phyloP scores from a whole-genome alignment of 1,284 basidiomycete species.

The Pseudozyma sp. region DNA sequence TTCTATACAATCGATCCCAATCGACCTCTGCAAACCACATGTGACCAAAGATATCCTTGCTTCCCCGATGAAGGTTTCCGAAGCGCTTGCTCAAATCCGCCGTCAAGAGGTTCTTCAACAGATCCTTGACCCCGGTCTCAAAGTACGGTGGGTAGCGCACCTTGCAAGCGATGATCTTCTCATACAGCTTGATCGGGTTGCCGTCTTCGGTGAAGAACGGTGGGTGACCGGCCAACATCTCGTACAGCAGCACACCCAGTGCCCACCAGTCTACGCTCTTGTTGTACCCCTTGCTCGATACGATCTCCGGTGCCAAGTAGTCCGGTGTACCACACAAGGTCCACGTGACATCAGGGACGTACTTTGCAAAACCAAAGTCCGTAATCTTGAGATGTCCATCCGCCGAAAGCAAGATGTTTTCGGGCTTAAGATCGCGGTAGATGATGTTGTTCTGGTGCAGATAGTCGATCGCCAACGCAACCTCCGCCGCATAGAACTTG shows the following conservation, averaged over 20 bases:
- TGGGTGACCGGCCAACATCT: constrained; percentile 72
- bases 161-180: constrained; percentile 88
- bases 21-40: constrained; percentile 98
- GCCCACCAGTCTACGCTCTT: constrained; percentile 99
- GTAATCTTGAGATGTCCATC: constrained; percentile 99
- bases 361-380: constrained; percentile 97
- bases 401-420: constrained; percentile 90
- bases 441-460: constrained; percentile 91
- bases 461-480: constrained; percentile 92
- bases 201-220: constrained; percentile 72
- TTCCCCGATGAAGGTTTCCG: constrained; percentile 91
- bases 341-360: constrained; percentile 90
- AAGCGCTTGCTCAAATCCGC: constrained; percentile 89
- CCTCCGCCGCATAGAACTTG: constrained; percentile 98
- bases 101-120: constrained; percentile 90
- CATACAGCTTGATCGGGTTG: constrained; percentile 82
- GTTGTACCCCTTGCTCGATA: constrained; percentile 92
- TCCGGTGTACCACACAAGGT: constrained; percentile 91
- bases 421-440: constrained; percentile 97
- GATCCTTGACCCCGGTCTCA: constrained; percentile 81
- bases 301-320: constrained; percentile 75
- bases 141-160: constrained; percentile 92
- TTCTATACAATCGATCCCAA: constrained; percentile 83
- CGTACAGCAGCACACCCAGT: constrained; percentile 84
- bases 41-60: constrained; percentile 93